phyloP scores from a whole-genome alignment of 345 rosid genomes.

The Excoecaria cochinchinensis region DNA sequence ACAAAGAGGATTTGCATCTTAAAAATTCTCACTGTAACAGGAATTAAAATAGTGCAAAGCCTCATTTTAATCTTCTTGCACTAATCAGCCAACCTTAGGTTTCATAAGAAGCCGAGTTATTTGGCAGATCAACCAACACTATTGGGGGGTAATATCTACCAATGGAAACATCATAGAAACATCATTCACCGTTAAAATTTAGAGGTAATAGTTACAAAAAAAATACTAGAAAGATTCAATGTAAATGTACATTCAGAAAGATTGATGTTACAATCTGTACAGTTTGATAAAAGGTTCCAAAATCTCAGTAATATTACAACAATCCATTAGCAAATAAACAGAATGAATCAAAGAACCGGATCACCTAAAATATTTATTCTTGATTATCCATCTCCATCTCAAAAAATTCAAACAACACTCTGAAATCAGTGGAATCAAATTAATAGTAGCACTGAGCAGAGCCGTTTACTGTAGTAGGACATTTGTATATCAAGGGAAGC shows the following conservation, averaged over 20 bases:
- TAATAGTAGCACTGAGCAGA: not conserved
- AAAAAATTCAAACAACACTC: not conserved
- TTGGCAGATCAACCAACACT: too few relatives aligned
- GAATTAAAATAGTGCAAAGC: too few relatives aligned
- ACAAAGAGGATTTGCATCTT: too few relatives aligned
- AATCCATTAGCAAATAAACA: not conserved
- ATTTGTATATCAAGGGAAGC: not conserved
- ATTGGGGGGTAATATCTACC: too few relatives aligned
- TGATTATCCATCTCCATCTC: not conserved
- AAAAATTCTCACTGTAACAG: too few relatives aligned
- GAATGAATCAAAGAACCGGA: not conserved
- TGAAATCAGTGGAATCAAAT: not conserved
- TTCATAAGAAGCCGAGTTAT: too few relatives aligned
- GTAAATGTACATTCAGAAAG: not conserved
- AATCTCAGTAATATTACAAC: not conserved
- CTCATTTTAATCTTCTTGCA: too few relatives aligned
- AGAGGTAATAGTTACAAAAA: too few relatives aligned
- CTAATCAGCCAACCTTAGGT: too few relatives aligned
- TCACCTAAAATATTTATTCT: not conserved
- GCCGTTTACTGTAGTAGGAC: not conserved
- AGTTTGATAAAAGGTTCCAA: not conserved
- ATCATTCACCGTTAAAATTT: too few relatives aligned
- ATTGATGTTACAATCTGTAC: constrained; percentile 9
- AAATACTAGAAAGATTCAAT: too few relatives aligned
- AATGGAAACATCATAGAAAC: too few relatives aligned